Conservation (phyloP, 331 rosid genomes). For the Rhamnella rubrinervis region DNA sequence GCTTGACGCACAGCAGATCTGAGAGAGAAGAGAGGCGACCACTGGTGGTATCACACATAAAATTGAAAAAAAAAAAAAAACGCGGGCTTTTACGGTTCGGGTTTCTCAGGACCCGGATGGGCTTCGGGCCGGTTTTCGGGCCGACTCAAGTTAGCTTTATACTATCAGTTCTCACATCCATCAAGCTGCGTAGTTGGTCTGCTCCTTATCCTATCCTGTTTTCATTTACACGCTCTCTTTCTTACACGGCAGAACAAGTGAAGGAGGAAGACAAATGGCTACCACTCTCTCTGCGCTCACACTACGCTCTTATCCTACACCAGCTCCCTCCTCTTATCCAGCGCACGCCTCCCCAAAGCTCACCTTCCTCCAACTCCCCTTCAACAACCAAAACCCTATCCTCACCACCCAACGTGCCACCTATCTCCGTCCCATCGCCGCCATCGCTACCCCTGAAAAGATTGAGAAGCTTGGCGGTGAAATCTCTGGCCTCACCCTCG, state of each 20-base stretch:
- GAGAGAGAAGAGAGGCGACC: no score
- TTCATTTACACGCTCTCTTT: background rate
- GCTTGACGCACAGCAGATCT: no score
- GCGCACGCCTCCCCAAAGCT: slow-evolving; percentile 34
- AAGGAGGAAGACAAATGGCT: slow-evolving; percentile 37
- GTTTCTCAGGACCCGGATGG: no score
- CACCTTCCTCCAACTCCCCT: slow-evolving; percentile 42
- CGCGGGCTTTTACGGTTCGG: no score
- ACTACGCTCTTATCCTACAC: slow-evolving; percentile 25
- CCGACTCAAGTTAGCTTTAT: no score
- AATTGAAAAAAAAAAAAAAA: no score
- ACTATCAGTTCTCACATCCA: no score
- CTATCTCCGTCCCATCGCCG: slow-evolving; percentile 58
- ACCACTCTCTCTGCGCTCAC: slow-evolving; percentile 53
- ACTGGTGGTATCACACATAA: no score
- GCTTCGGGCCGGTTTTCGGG: no score
- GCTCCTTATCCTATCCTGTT: slow-evolving; percentile 13
- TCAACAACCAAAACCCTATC: slow-evolving; percentile 17
- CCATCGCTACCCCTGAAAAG: slow-evolving; percentile 57
- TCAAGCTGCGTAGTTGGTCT: no score
- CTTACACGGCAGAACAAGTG: background rate
- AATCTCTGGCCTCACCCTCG: slow-evolving; percentile 68
- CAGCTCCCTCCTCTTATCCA: slow-evolving; percentile 23
- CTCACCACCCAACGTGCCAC: slow-evolving; percentile 39
- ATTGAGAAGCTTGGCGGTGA: slow-evolving; percentile 62